A percentile compares a stretch with the other conserved stretches of the same genome.
Evolutionary conservation across 768 basidiomycete genomes (phyloP).

Genomic region (Mycena galericulata): DNA sequence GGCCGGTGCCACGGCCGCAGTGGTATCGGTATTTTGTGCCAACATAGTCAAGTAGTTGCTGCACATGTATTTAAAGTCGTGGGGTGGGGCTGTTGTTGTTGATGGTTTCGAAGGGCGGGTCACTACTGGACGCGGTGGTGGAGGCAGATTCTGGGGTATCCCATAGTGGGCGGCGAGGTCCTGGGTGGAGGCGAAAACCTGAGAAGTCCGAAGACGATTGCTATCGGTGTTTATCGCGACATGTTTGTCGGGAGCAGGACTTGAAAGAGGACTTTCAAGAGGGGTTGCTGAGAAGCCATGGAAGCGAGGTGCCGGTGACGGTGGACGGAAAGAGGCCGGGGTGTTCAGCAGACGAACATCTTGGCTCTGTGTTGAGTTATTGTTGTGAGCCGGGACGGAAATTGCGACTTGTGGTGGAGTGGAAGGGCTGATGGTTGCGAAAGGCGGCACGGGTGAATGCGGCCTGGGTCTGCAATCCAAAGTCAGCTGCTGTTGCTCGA

Average conservation of each 20-base stretch:
- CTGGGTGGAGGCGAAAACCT: slow-evolving; percentile 51
- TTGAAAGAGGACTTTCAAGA: slow-evolving; percentile 51
- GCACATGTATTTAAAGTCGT: slow-evolving; percentile 47
- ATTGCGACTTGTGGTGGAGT: slow-evolving; percentile 23
- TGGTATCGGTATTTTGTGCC: slow-evolving; percentile 43
- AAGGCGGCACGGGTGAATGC: slow-evolving; percentile 22
- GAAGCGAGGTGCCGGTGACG: slow-evolving; percentile 34
- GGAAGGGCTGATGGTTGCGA: slow-evolving; percentile 19
- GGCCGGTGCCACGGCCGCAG: slow-evolving; percentile 21
- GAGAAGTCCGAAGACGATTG: slow-evolving; percentile 22
- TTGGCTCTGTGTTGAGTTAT: slow-evolving; percentile 13
- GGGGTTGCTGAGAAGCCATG: slow-evolving; percentile 37
- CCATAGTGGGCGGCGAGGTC: slow-evolving; percentile 67
- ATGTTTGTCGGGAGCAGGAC: slow-evolving; percentile 48
- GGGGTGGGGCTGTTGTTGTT: slow-evolving; percentile 37
- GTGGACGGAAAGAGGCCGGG: slow-evolving; percentile 28
- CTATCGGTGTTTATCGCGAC: slow-evolving; percentile 53
- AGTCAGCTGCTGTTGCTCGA: slow-evolving; percentile 28
- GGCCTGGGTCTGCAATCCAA: slow-evolving; percentile 32
- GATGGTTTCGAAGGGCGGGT: slow-evolving; percentile 42
- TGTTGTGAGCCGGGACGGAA: slow-evolving; percentile 24
- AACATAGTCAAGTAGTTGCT: slow-evolving; percentile 64
- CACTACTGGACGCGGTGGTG: slow-evolving; percentile 59
- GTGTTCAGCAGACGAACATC: slow-evolving; percentile 31
- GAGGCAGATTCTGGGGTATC: slow-evolving; percentile 62